Conservation (phyloP, 2,329 filamentous ascomycete genomes). For the Lachnellula willkommii region DNA sequence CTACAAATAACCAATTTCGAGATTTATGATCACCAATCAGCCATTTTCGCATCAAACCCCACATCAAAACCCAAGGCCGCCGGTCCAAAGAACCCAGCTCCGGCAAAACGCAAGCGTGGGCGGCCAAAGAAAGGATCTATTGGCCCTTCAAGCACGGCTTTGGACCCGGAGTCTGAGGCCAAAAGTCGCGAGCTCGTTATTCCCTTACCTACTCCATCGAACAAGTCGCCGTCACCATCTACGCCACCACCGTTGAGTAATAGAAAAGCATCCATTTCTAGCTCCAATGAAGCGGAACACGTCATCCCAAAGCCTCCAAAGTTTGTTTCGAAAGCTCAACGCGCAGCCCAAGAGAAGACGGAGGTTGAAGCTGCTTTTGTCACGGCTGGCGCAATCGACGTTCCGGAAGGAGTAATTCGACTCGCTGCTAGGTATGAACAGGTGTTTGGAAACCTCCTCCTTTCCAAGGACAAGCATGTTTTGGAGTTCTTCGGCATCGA, state of each 20-base stretch:
- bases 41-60: too few relatives aligned
- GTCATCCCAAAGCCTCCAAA: background rate
- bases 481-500: conserved; percentile 20
- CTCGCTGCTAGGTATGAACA: conserved; percentile 21
- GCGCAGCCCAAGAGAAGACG: background rate
- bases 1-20: too few relatives aligned
- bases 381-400: conserved; percentile 10
- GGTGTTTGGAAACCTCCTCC: conserved; percentile 24
- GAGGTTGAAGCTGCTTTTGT: conserved; percentile 4
- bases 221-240: too few relatives aligned
- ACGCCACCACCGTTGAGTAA: too few relatives aligned
- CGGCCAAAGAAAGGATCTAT: background rate
- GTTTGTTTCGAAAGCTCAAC: background rate
- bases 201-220: too few relatives aligned
- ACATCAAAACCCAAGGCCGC: background rate
- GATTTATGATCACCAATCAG: too few relatives aligned
- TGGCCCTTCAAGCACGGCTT: too few relatives aligned
- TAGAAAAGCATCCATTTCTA: too few relatives aligned
- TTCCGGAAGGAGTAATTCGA: conserved; percentile 14
- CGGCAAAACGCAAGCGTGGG: background rate
- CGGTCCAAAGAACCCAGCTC: background rate
- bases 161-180: too few relatives aligned
- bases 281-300: too few relatives aligned
- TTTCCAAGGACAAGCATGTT: conserved; percentile 21
- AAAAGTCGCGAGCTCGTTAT: too few relatives aligned